Conservation (phyloP, 2,329 filamentous ascomycete genomes). For the Curvularia verruculosa region DNA sequence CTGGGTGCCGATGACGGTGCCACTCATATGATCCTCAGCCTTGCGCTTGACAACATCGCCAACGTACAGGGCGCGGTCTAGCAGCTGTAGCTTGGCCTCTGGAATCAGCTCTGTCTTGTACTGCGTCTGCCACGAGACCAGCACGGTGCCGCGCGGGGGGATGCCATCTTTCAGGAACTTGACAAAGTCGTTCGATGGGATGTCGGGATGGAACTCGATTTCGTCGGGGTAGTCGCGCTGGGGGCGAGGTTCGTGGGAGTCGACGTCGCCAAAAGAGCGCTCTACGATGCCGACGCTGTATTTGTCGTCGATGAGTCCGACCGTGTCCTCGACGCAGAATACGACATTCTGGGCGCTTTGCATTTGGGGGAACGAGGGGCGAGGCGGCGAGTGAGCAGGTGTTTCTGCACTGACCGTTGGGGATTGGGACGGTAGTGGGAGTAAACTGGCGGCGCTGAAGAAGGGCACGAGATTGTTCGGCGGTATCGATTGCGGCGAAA, state of each 20-base stretch:
- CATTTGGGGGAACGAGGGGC: conserved; percentile 5
- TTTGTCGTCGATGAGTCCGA: conserved; percentile 48
- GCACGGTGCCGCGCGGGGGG: conserved; percentile 59
- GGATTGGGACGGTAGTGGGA: background rate
- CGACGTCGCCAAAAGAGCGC: conserved; percentile 51
- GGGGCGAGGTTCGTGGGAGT: conserved; percentile 55
- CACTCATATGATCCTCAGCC: conserved; percentile 57
- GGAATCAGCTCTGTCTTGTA: conserved; percentile 50
- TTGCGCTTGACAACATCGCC: conserved; percentile 62
- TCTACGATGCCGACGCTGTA: conserved; percentile 55
- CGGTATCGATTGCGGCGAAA: conserved; percentile 16
- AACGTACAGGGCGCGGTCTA: conserved; percentile 61
- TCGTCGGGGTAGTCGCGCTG: conserved; percentile 48
- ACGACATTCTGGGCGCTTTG: conserved; percentile 29
- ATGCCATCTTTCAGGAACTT: conserved; percentile 53
- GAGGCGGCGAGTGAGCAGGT: background rate
- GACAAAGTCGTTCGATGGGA: conserved; percentile 42
- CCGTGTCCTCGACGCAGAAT: conserved; percentile 52
- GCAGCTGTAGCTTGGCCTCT: conserved; percentile 54
- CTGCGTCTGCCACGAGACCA: conserved; percentile 57
- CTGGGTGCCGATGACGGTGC: conserved; percentile 59
- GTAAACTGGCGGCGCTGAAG: conserved; percentile 27
- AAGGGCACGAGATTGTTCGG: conserved; percentile 28
- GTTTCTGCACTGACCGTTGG: conserved; percentile 12
- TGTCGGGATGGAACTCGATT: conserved; percentile 43